These are phyloP conservation scores for Trichoderma asperellum DNA, from an alignment of 2,329 filamentous ascomycete species.

Conservation along the genomic window DNA sequence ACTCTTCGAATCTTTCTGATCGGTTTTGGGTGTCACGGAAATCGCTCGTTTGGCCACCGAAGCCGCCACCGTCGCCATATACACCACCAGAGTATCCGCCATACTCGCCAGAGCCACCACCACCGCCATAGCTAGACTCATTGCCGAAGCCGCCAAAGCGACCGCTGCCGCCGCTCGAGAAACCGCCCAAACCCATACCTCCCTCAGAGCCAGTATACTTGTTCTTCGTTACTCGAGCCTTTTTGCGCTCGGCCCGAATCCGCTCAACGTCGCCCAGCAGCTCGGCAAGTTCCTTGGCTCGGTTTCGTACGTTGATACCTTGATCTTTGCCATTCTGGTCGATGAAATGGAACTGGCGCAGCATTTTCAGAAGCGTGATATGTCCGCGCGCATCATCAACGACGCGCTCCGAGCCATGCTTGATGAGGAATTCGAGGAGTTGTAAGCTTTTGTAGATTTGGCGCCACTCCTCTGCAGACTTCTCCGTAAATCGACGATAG, in stretches of 20 bases:
- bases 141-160: constrained; percentile 92
- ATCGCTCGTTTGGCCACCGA: constrained; percentile 72
- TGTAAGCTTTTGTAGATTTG: constrained; percentile 99
- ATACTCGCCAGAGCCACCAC: constrained; percentile 53
- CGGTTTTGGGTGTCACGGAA: constrained; percentile 67
- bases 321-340: constrained; percentile 97
- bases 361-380: constrained; percentile 94
- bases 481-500: constrained; percentile 98
- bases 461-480: constrained; percentile 96
- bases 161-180: constrained; percentile 55
- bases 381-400: constrained; percentile 97
- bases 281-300: constrained; percentile 92
- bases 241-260: constrained; percentile 83
- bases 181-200: constrained; percentile 65
- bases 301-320: constrained; percentile 94
- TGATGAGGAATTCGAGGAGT: constrained; percentile 94
- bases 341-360: constrained; percentile 97
- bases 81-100: constrained; percentile 72
- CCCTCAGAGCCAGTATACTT: constrained; percentile 97
- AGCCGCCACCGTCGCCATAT: constrained; percentile 94
- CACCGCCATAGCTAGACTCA: constrained; percentile 69
- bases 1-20: constrained; percentile 87
- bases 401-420: constrained; percentile 96
- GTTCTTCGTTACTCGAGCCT: constrained; percentile 84
- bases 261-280: constrained; percentile 90